Percentiles rank a stretch among this genome's conserved stretches.
phyloP scores from a whole-genome alignment of 495 filamentous ascomycete genomes.

The Platismatia glauca region DNA sequence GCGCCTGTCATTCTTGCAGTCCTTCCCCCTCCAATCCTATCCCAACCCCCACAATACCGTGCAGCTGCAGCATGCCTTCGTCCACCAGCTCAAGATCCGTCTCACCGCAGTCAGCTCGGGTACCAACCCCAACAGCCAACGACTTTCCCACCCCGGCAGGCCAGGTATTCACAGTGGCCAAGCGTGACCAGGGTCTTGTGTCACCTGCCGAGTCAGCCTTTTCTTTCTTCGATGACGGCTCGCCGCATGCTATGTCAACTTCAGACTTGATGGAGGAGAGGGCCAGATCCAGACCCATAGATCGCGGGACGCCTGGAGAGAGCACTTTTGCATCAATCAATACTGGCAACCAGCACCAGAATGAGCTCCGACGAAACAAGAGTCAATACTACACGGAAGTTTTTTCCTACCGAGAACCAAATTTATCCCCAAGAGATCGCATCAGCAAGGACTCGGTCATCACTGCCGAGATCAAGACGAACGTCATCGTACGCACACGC shows the following conservation, averaged over 20 bases:
- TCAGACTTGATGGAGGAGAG: constrained; percentile 19
- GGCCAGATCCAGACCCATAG: constrained; percentile 3
- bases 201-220: constrained; percentile 23
- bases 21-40: not conserved
- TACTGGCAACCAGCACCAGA: constrained; percentile 15
- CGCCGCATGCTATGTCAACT: constrained; percentile 9
- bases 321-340: constrained; percentile 1
- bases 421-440: constrained; percentile 46
- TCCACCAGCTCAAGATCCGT: constrained; percentile 10
- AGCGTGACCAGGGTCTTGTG: constrained; percentile 22
- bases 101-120: constrained; percentile 7
- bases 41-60: not conserved
- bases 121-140: constrained; percentile 17
- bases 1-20: not conserved
- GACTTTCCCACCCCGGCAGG: constrained; percentile 20
- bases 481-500: constrained; percentile 55
- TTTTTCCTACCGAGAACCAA: constrained; percentile 46
- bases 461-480: constrained; percentile 75
- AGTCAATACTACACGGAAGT: constrained; percentile 52
- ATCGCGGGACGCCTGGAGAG: constrained; percentile 17
- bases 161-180: constrained; percentile 14
- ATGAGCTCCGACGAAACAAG: constrained; percentile 30
- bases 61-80: constrained; percentile 15
- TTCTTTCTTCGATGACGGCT: constrained; percentile 19
- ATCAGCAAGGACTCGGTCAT: constrained; percentile 60